A percentile compares a stretch with the other conserved stretches of the same genome.
phyloP scores from a whole-genome alignment of 345 rosid genomes.

The Arabis hirsuta region DNA sequence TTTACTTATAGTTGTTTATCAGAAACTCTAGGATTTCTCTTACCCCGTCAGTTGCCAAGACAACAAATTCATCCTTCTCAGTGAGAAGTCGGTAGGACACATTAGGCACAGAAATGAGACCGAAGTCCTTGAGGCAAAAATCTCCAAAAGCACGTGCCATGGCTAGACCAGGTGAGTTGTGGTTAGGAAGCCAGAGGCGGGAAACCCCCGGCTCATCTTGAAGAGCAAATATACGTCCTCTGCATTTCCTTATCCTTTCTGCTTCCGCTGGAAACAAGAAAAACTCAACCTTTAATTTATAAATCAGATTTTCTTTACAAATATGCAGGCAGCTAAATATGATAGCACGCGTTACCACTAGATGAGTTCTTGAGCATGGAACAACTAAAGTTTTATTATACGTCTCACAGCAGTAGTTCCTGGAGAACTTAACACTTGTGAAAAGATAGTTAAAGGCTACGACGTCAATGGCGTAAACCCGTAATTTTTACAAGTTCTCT shows the following conservation, averaged over 20 bases:
- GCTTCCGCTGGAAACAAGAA: slow-evolving; percentile 69
- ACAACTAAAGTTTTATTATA: neutral
- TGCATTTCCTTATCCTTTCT: slow-evolving; percentile 81
- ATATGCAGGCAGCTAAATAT: neutral
- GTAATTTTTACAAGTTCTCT: neutral
- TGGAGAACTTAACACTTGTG: neutral
- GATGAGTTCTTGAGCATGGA: neutral
- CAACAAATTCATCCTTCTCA: slow-evolving; percentile 85
- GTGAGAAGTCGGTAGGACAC: slow-evolving; percentile 62
- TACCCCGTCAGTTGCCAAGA: slow-evolving; percentile 98
- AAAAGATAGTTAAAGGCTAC: neutral
- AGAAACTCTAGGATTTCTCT: slow-evolving; percentile 23
- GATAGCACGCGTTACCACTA: no score
- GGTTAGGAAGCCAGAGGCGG: slow-evolving; percentile 94
- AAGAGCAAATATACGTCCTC: slow-evolving; percentile 94
- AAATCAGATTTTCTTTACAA: slow-evolving; percentile 1
- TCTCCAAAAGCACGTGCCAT: slow-evolving; percentile 99
- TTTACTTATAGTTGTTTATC: neutral
- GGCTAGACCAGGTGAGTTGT: slow-evolving; percentile 94
- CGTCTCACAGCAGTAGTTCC: neutral
- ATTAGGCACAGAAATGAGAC: slow-evolving; percentile 94
- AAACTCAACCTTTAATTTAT: neutral
- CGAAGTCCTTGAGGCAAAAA: slow-evolving; percentile 93
- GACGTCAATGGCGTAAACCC: neutral
- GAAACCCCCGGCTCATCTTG: slow-evolving; percentile 93